These are phyloP conservation scores for Lachnellula occidentalis DNA, from an alignment of 2,329 filamentous ascomycete genomes.

Conservation along the genomic window DNA sequence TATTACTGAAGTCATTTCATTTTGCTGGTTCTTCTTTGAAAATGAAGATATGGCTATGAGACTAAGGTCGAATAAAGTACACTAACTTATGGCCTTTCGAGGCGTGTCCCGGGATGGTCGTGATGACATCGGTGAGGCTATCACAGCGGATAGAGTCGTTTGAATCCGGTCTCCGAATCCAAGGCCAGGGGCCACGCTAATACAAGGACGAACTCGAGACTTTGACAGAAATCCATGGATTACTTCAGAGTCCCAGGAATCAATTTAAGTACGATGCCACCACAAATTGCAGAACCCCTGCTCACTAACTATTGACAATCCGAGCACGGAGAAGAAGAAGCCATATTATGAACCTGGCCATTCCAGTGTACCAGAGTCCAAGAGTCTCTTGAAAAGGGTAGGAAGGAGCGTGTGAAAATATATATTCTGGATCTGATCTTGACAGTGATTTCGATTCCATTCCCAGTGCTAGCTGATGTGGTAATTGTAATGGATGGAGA, in stretches of 20 bases:
- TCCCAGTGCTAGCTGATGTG: slow-evolving; percentile 2
- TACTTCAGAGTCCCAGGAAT: neutral
- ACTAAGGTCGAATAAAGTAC: neutral
- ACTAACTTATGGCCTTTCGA: neutral
- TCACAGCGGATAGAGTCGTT: neutral
- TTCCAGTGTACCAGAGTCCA: slow-evolving; percentile 4
- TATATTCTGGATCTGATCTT: neutral
- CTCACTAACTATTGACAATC: neutral
- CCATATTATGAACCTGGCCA: neutral
- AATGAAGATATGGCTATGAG: neutral
- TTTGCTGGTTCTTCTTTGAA: neutral
- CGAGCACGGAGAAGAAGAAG: slow-evolving; percentile 4
- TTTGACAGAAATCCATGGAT: slow-evolving; percentile 1
- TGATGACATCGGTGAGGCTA: slow-evolving; percentile 6
- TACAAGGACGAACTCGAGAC: slow-evolving; percentile 1
- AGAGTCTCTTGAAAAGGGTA: slow-evolving; percentile 2
- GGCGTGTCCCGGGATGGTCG: slow-evolving; percentile 1
- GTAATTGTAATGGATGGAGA: slow-evolving; percentile 2
- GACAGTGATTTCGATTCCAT: neutral
- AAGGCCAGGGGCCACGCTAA: neutral
- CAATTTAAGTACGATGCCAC: neutral
- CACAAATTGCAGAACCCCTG: neutral
- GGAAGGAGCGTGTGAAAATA: neutral
- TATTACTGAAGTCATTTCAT: neutral
- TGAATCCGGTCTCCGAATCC: neutral